Conservation (phyloP, 129 eudicot species). For the Tanacetum coccineum region DNA sequence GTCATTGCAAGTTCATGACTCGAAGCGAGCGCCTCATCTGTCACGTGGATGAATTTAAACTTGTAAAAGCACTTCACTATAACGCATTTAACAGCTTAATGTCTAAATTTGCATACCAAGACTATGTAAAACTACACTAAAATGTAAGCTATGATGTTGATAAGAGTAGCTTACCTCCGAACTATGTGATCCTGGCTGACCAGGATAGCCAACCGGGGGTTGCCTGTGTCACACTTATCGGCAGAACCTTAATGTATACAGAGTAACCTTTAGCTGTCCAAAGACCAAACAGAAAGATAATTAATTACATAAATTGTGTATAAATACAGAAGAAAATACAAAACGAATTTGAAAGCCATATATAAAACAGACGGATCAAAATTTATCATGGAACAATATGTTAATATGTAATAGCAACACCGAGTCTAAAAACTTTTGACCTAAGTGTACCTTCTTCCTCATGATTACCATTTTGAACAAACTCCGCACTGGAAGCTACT, state of each 20-base stretch:
- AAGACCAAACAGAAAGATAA: conserved; percentile 17
- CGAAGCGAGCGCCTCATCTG: too few species aligned
- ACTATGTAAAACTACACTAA: too few species aligned
- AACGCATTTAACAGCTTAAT: too few species aligned
- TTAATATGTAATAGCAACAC: conserved; percentile 3
- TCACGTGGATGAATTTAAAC: too few species aligned
- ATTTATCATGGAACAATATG: background rate
- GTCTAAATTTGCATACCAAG: too few species aligned
- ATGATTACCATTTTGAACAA: conserved; percentile 48
- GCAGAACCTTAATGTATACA: conserved; percentile 57
- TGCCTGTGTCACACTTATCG: conserved; percentile 53
- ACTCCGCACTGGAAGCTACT: conserved; percentile 36
- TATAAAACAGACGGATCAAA: conserved; percentile 3
- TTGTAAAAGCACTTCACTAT: too few species aligned
- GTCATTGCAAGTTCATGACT: too few species aligned
- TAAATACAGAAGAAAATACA: background rate
- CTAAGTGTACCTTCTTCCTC: conserved; percentile 69
- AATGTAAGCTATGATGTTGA: too few species aligned
- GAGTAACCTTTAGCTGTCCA: conserved; percentile 72
- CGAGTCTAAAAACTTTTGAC: background rate
- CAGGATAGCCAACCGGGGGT: too few species aligned
- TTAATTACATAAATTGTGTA: background rate
- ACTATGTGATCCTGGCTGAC: too few species aligned
- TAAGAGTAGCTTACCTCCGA: too few species aligned
- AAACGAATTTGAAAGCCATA: background rate